Conservation (phyloP, 176 grass and related monocot genomes). For the Cenchrus americanus region DNA sequence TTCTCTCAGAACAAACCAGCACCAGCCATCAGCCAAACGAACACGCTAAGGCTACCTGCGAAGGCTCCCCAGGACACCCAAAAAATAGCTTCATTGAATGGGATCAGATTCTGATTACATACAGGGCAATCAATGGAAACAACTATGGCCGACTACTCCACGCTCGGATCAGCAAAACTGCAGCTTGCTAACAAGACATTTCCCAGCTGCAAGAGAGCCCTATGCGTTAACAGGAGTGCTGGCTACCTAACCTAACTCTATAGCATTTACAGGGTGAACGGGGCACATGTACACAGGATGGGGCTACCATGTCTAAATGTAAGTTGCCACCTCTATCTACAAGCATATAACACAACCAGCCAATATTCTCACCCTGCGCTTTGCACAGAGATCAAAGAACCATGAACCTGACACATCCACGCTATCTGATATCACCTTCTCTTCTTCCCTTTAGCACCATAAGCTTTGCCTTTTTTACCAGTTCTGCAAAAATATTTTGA, state of each 20-base stretch:
- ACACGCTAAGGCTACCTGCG: too few relatives aligned
- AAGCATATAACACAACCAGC: slow-evolving; percentile 44
- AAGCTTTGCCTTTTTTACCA: slow-evolving; percentile 29
- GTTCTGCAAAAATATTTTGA: slow-evolving; percentile 16
- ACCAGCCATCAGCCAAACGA: too few relatives aligned
- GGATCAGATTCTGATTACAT: slow-evolving; percentile 59
- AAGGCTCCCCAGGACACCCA: slow-evolving; percentile 14
- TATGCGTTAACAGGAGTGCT: slow-evolving; percentile 46
- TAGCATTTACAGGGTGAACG: slow-evolving; percentile 66
- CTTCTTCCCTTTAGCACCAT: slow-evolving; percentile 27
- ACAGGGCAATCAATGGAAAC: slow-evolving; percentile 56
- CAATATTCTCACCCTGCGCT: slow-evolving; percentile 39
- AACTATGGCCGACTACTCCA: slow-evolving; percentile 45
- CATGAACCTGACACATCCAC: slow-evolving; percentile 7
- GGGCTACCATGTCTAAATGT: slow-evolving; percentile 62
- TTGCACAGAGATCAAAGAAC: slow-evolving; percentile 22
- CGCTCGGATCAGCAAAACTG: slow-evolving; percentile 65
- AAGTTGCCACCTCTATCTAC: slow-evolving; percentile 62
- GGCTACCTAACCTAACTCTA: slow-evolving; percentile 50
- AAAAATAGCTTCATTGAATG: slow-evolving; percentile 64
- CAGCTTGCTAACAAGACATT: slow-evolving; percentile 56
- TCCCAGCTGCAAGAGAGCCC: slow-evolving; percentile 50
- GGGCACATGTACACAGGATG: slow-evolving; percentile 47
- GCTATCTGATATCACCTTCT: not conserved
- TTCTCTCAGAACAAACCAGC: too few relatives aligned